These are phyloP conservation scores for Dryadomyces quercus-mongolicae DNA, from an alignment of 2,329 filamentous ascomycete genomes.

Conservation along the genomic window DNA sequence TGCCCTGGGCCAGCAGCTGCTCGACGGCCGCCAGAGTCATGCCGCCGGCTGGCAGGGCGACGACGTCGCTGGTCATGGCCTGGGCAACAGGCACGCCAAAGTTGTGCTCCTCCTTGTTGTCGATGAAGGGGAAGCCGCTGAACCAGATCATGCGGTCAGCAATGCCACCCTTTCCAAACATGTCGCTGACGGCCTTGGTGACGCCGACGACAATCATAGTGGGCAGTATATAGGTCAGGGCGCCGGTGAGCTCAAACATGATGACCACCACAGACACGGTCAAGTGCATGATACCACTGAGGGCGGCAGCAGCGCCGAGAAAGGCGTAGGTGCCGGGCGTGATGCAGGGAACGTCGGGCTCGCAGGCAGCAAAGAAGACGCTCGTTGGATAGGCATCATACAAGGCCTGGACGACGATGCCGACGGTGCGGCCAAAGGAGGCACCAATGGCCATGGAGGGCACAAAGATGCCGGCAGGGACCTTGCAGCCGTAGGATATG, in stretches of 20 bases:
- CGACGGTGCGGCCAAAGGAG: constrained; percentile 85
- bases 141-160: constrained; percentile 99
- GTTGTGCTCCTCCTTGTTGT: constrained; percentile 94
- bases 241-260: constrained; percentile 98
- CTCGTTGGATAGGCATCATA: constrained; percentile 75
- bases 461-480: constrained; percentile 94
- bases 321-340: constrained; percentile 97
- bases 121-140: constrained; percentile 90
- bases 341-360: constrained; percentile 87
- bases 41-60: constrained; percentile 61
- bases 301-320: constrained; percentile 76
- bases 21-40: constrained; percentile 69
- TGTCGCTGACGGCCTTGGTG: constrained; percentile 82
- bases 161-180: constrained; percentile 92
- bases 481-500: constrained; percentile 94
- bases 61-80: constrained; percentile 71
- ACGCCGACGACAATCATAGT: constrained; percentile 99
- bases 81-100: constrained; percentile 89
- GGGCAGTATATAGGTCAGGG: constrained; percentile 88
- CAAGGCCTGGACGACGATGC: constrained; percentile 82
- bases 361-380: constrained; percentile 76
- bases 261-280: constrained; percentile 96
- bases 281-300: constrained; percentile 97
- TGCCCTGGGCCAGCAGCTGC: constrained; percentile 60
- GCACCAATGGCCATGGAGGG: constrained; percentile 97